Percentiles rank a stretch among this genome's conserved stretches.
phyloP scores from a whole-genome alignment of 371 early-diverging fungal genomes.

The Lichtheimia corymbifera region DNA sequence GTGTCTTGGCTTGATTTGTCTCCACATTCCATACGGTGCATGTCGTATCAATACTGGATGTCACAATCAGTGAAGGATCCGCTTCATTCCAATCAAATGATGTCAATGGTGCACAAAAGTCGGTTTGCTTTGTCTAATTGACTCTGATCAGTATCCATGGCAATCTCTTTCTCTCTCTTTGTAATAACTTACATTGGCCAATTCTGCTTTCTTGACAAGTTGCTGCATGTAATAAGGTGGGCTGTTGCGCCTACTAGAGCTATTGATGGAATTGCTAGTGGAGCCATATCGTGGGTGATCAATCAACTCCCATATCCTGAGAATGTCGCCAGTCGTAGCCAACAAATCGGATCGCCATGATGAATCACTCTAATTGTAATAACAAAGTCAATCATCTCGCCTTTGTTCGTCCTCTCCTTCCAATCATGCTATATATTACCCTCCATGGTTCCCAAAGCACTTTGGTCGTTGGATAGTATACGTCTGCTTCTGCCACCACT shows the following conservation, averaged over 20 bases:
- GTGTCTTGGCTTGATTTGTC: conserved; percentile 89
- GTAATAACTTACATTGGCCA: conserved; percentile 49
- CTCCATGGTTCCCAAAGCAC: conserved; percentile 80
- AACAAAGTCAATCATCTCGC: not conserved
- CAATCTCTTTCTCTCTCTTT: not conserved
- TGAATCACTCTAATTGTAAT: conserved; percentile 14
- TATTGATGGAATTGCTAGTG: conserved; percentile 47
- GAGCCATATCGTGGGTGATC: conserved; percentile 40
- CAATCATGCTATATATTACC: conserved; percentile 32
- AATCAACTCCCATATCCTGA: conserved; percentile 80
- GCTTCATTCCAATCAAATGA: conserved; percentile 93
- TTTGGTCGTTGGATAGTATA: conserved; percentile 84
- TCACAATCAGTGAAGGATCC: conserved; percentile 80
- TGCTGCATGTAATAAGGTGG: conserved; percentile 38
- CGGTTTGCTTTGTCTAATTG: conserved; percentile 45
- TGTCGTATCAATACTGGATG: conserved; percentile 92
- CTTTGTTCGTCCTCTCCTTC: too few relatives aligned
- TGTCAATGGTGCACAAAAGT: conserved; percentile 82
- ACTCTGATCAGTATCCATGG: not conserved
- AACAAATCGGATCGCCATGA: conserved; percentile 59
- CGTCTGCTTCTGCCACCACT: conserved; percentile 67
- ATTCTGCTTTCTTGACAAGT: conserved; percentile 39
- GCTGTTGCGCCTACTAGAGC: conserved; percentile 22
- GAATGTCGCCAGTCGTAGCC: conserved; percentile 83
- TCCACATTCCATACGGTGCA: conserved; percentile 96